phyloP scores from a whole-genome alignment of 192 early-diverging fungal genomes.

The Lobosporangium transversale region DNA sequence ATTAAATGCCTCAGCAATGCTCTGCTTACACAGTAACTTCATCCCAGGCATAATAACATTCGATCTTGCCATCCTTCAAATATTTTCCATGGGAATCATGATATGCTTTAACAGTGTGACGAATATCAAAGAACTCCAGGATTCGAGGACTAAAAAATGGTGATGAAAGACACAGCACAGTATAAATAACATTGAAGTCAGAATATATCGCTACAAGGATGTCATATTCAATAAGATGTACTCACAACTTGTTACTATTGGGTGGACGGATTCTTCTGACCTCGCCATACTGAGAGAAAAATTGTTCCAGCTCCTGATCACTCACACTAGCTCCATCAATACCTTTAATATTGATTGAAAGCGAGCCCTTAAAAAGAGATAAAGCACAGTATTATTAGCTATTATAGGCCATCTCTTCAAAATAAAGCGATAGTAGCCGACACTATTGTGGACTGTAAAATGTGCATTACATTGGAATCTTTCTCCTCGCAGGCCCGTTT shows the following conservation, averaged over 20 bases:
- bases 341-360: constrained; percentile 56
- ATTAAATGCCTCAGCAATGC: not conserved
- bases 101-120: constrained; percentile 50
- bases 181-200: not conserved
- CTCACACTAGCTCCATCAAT: constrained; percentile 20
- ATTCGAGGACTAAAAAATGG: constrained; percentile 4
- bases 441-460: not conserved
- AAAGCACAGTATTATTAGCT: not conserved
- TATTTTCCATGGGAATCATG: constrained; percentile 34
- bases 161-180: too few species aligned
- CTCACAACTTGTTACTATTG: constrained; percentile 14
- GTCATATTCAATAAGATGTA: not conserved
- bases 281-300: constrained; percentile 60
- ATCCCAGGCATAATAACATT: constrained; percentile 58
- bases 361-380: constrained; percentile 53
- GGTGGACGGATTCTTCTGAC: constrained; percentile 53
- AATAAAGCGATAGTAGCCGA: not conserved
- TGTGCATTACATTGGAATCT: constrained; percentile 57
- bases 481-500: constrained; percentile 49
- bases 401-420: not conserved
- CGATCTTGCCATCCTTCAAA: constrained; percentile 52
- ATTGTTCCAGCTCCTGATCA: constrained; percentile 47
- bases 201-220: not conserved
- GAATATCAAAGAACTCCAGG: constrained; percentile 59
- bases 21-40: not conserved